These are phyloP conservation scores for Salvia sclarea DNA, from an alignment of 305 asterid species.

Conservation along the genomic window DNA sequence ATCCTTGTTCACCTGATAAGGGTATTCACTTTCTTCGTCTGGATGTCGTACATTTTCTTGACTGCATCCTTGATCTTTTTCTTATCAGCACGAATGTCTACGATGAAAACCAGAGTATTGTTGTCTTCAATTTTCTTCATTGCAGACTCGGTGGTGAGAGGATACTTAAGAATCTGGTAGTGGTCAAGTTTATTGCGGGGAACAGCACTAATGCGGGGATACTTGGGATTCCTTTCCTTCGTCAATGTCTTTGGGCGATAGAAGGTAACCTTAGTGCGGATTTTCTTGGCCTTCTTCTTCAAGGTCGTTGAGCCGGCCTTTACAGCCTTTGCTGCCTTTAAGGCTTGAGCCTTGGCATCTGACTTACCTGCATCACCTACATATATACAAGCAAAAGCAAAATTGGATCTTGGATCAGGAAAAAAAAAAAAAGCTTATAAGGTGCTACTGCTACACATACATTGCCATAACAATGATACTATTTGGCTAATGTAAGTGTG, in stretches of 20 bases:
- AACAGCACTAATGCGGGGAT: conserved; percentile 62
- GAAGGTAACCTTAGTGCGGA: conserved; percentile 57
- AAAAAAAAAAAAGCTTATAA: not conserved
- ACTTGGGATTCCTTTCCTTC: conserved; percentile 57
- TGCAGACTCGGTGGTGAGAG: conserved; percentile 60
- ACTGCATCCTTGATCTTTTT: conserved; percentile 61
- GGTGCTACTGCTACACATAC: no score
- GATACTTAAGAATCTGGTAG: conserved; percentile 50
- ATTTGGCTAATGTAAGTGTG: no score
- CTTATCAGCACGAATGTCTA: conserved; percentile 58
- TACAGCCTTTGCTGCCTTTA: conserved; percentile 61
- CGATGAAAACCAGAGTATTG: conserved; percentile 59
- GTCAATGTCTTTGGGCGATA: conserved; percentile 57
- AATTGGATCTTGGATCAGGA: no score
- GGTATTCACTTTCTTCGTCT: conserved; percentile 58
- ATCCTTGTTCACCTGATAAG: conserved; percentile 45
- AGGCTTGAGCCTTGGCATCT: conserved; percentile 59
- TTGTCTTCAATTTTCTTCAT: conserved; percentile 65
- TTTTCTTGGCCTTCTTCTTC: conserved; percentile 59
- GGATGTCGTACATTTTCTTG: conserved; percentile 57
- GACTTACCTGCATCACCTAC: conserved; percentile 44
- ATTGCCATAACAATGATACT: not conserved
- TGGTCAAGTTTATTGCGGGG: conserved; percentile 57
- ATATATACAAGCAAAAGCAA: not conserved
- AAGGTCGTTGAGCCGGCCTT: conserved; percentile 35